Evolutionary conservation across 2,329 filamentous ascomycete genomes (phyloP), one percentile per base, ranked within the genome.

Genomic region (Juglanconis oblonga): DNA sequence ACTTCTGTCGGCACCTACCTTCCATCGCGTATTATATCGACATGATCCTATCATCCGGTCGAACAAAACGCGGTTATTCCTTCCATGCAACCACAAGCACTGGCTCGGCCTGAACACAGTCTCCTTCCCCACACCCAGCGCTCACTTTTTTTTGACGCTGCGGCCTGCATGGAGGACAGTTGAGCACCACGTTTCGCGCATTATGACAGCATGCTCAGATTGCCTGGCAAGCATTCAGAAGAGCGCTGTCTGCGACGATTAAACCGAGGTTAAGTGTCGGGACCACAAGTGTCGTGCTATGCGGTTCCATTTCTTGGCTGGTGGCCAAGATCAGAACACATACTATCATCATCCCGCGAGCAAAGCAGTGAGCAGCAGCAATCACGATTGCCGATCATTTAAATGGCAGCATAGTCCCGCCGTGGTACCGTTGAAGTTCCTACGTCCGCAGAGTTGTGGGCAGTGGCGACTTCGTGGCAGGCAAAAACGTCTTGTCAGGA

Each of bases 1-100:
- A 86, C 83, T 88, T 87, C 83, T 79, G 83, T 89, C 86, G 87
- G 84, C 85, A 80, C 79, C 73, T 38, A 57, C 79, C 74, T 67
- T 63, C 71, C 68, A 70, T 70, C 67, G 68, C 67, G 64, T 71
- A 68, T 67, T 57, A 60, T 65, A 64, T 68, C 66, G 64, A 65
- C 65, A 57, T 62, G 51, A 55, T 56, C 44, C 65, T 63, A 52
- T 63, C 62, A 67, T 64, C 64, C 59, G 65, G 58, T 62, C 62
- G 64, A 64, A 64, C 64, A 54, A 58, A 52, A 47, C 52, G 59
- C 62, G 63, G 65, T 64, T 52, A 58, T 57, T 52, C 54, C 56
- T 59, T 42, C 59, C 59, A 63, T 63, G 54, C 55, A 53, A 40
- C 36, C 57, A 50, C 50, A 11, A 53, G 51, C 45, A 32, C 45